Evolutionary conservation across 2,329 filamentous ascomycete genomes (phyloP).

Genomic region (Fusarium avenaceum): DNA sequence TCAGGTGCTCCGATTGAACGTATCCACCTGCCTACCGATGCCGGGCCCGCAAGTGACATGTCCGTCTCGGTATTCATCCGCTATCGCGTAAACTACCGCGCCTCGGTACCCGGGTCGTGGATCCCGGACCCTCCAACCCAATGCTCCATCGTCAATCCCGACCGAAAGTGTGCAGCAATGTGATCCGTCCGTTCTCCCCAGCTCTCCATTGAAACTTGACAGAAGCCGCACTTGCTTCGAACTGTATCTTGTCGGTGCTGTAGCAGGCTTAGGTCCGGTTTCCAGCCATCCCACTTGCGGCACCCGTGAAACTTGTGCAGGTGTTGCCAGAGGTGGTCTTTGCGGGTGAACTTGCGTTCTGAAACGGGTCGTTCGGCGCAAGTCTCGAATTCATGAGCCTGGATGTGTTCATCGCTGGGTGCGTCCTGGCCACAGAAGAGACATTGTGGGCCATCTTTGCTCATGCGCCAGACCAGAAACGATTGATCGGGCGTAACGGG

Average conservation of each 20-base stretch:
- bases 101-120: slow-evolving; percentile 28
- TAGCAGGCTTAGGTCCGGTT: slow-evolving; percentile 53
- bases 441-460: slow-evolving; percentile 58
- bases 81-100: slow-evolving; percentile 9
- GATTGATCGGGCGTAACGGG: slow-evolving; percentile 54
- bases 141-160: slow-evolving; percentile 50
- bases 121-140: slow-evolving; percentile 47
- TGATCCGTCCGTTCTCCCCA: slow-evolving; percentile 51
- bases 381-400: slow-evolving; percentile 58
- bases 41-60: slow-evolving; percentile 13
- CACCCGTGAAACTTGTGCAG: slow-evolving; percentile 60
- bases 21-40: slow-evolving; percentile 27
- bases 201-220: slow-evolving; percentile 42
- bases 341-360: slow-evolving; percentile 60
- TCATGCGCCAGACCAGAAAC: slow-evolving; percentile 63
- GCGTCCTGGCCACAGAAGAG: slow-evolving; percentile 55
- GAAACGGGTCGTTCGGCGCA: slow-evolving; percentile 63
- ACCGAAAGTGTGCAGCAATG: slow-evolving; percentile 49
- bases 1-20: slow-evolving; percentile 6
- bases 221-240: slow-evolving; percentile 51
- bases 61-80: no score
- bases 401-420: slow-evolving; percentile 54
- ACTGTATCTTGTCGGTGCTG: slow-evolving; percentile 50
- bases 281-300: slow-evolving; percentile 65
- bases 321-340: slow-evolving; percentile 60